These are phyloP conservation scores for Clohesyomyces aquaticus DNA, from an alignment of 495 filamentous ascomycete species.

Conservation along the genomic window DNA sequence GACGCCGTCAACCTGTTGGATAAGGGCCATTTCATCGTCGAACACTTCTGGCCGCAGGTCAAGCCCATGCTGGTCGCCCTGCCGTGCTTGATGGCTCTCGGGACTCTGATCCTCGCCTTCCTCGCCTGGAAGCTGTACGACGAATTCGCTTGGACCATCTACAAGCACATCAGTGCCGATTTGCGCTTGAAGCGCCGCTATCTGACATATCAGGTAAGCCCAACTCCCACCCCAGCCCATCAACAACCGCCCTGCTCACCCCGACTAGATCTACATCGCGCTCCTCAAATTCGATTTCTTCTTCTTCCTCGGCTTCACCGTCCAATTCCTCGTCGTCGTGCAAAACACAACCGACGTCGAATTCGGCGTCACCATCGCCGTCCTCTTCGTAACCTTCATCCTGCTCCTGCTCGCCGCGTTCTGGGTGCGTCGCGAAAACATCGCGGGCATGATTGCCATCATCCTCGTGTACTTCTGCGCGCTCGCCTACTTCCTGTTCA, in stretches of 20 bases:
- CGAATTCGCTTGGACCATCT: conserved; percentile 98
- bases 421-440: conserved; percentile 81
- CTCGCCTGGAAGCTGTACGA: conserved; percentile 94
- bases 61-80: conserved; percentile 81
- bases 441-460: conserved; percentile 72
- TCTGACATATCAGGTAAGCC: conserved; percentile 87
- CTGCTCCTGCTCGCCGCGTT: conserved; percentile 83
- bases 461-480: conserved; percentile 88
- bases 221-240: background rate
- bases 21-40: conserved; percentile 16
- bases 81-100: conserved; percentile 78
- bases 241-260: conserved; percentile 46
- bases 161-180: conserved; percentile 98
- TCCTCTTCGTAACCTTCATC: conserved; percentile 85
- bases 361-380: conserved; percentile 82
- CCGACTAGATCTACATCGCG: conserved; percentile 88
- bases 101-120: conserved; percentile 70
- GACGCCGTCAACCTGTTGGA: conserved; percentile 64
- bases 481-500: conserved; percentile 97
- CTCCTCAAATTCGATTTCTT: conserved; percentile 99
- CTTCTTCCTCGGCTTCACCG: conserved; percentile 98
- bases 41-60: conserved; percentile 65
- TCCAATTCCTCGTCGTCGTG: conserved; percentile 95
- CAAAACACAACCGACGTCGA: conserved; percentile 68
- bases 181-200: conserved; percentile 95